phyloP scores from a whole-genome alignment of 805 yeast genomes.

The Lachancea mirantina region DNA sequence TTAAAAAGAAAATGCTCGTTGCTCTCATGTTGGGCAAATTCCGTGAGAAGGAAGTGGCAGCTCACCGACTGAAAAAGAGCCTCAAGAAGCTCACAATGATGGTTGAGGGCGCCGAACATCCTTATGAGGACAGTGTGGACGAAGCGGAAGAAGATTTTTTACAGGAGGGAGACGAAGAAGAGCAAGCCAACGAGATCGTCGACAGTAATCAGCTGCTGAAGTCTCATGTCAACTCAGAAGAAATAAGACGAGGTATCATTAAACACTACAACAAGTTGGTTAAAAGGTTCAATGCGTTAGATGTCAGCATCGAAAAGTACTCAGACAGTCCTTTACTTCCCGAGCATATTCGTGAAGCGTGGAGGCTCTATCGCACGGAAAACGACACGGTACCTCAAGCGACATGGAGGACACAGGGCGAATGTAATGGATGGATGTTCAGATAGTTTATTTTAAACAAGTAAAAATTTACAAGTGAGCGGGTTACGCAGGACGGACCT shows the following conservation, averaged over 20 bases:
- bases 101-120: conserved; percentile 26
- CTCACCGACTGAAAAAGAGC: conserved; percentile 29
- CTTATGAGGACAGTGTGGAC: conserved; percentile 17
- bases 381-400: conserved; percentile 54
- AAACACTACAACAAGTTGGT: conserved; percentile 27
- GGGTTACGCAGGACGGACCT: too few species aligned
- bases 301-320: conserved; percentile 31
- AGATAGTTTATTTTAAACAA: conserved; percentile 32
- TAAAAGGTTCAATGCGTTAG: conserved; percentile 23
- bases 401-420: conserved; percentile 68
- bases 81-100: conserved; percentile 31
- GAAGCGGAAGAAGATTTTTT: conserved; percentile 25
- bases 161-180: conserved; percentile 27
- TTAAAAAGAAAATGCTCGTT: conserved; percentile 49
- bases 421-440: conserved; percentile 63
- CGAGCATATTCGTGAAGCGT: conserved; percentile 81
- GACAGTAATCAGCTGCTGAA: conserved; percentile 21
- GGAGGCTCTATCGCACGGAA: conserved; percentile 68
- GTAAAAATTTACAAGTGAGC: conserved; percentile 1
- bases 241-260: conserved; percentile 24
- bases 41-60: conserved; percentile 36
- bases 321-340: conserved; percentile 61
- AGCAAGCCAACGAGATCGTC: conserved; percentile 15
- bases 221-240: conserved; percentile 21
- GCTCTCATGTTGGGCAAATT: conserved; percentile 35